Percentiles rank a stretch among this genome's conserved stretches.
These are phyloP conservation scores for Tetrahymena borealis DNA, from an alignment of 73 alveolate genomes.

Conservation along the genomic window DNA sequence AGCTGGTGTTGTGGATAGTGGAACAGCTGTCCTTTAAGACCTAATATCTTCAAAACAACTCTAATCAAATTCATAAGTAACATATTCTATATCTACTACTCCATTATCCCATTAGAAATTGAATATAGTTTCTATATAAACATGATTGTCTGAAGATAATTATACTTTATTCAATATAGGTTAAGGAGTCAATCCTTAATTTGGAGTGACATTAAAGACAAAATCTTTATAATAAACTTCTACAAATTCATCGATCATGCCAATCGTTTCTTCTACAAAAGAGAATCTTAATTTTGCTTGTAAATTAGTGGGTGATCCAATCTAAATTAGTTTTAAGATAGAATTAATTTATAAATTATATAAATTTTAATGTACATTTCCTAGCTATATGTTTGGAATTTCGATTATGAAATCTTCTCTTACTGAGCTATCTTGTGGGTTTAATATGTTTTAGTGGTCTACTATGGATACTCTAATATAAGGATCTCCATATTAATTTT, in stretches of 20 bases:
- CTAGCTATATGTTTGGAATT: not conserved
- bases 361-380: not conserved
- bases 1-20: no score
- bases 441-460: not conserved
- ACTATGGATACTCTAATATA: not conserved
- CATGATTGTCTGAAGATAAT: not conserved
- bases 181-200: not conserved
- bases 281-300: not conserved
- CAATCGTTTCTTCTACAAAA: not conserved
- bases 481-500: no score
- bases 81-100: not conserved
- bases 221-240: not conserved
- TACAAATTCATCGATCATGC: not conserved
- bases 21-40: no score
- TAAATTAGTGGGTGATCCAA: not conserved
- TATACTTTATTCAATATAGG: not conserved
- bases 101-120: not conserved
- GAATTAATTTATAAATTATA: not conserved
- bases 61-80: not conserved
- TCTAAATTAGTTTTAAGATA: not conserved
- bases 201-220: not conserved
- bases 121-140: not conserved
- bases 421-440: not conserved
- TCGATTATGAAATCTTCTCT: not conserved
- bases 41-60: no score